Percentiles rank a stretch among this genome's conserved stretches.
Evolutionary conservation across 495 filamentous ascomycete genomes (phyloP).

Genomic region (Viridothelium virens): DNA sequence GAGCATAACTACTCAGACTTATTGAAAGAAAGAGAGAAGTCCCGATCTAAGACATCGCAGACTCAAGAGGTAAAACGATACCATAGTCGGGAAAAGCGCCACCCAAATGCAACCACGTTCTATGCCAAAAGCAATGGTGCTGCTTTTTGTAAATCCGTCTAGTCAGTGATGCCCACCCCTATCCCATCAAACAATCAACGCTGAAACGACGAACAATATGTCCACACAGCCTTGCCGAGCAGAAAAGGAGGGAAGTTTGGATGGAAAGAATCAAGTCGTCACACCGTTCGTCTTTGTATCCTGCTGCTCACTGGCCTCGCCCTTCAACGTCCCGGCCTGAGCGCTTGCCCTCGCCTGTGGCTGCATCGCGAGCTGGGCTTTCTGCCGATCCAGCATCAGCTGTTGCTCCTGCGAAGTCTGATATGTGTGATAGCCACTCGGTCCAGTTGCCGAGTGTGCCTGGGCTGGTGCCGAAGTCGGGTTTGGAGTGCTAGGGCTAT

Average conservation of each 20-base stretch:
- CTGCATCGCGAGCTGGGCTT: slow-evolving; percentile 28
- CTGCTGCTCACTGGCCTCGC: neutral
- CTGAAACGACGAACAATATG: neutral
- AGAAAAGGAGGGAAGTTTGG: no score
- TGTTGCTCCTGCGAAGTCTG: slow-evolving; percentile 30
- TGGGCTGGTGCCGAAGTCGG: slow-evolving; percentile 5
- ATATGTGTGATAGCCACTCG: slow-evolving; percentile 25
- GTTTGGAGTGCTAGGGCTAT: slow-evolving; percentile 5
- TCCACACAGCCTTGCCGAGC: no score
- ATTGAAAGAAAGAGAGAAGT: neutral
- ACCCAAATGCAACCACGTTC: neutral
- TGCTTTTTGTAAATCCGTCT: slow-evolving; percentile 6
- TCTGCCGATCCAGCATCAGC: slow-evolving; percentile 30
- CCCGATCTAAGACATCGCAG: neutral
- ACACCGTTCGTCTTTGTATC: neutral
- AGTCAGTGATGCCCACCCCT: neutral
- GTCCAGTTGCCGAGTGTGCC: slow-evolving; percentile 21
- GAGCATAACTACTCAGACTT: neutral
- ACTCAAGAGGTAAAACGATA: neutral
- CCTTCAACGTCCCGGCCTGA: neutral
- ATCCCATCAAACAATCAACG: neutral
- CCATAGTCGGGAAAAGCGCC: neutral
- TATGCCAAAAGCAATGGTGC: neutral
- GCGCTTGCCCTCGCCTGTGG: slow-evolving; percentile 20
- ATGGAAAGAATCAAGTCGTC: neutral